phyloP scores from a whole-genome alignment of 306 rosid species.

The Cicer bijugum region DNA sequence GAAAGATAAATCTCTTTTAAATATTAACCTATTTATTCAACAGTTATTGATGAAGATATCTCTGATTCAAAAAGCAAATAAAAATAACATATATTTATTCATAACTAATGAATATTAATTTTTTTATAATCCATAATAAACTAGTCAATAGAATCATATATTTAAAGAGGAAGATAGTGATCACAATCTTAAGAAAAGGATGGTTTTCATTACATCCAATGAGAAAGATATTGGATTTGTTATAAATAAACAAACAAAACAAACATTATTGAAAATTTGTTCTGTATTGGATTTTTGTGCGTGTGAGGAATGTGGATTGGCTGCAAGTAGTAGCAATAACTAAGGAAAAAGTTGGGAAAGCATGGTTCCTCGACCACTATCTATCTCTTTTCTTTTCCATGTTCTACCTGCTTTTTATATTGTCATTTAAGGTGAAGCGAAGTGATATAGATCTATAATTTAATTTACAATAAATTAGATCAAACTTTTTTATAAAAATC shows the following conservation, averaged over 20 bases:
- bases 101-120: no score
- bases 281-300: conserved; percentile 47
- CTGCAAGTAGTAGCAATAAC: conserved; percentile 48
- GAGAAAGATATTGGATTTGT: conserved; percentile 13
- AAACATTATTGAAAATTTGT: conserved; percentile 43
- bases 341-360: conserved; percentile 36
- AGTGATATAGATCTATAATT: no score
- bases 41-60: no score
- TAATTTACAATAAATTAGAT: no score
- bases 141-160: no score
- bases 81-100: no score
- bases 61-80: no score
- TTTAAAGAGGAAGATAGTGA: no score
- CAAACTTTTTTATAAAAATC: no score
- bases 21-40: no score
- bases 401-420: conserved; percentile 32
- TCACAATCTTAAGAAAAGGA: conserved; percentile 44
- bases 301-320: conserved; percentile 44
- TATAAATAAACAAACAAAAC: conserved; percentile 37
- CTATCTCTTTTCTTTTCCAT: conserved; percentile 37
- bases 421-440: neutral
- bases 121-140: no score
- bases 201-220: conserved; percentile 41
- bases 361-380: conserved; percentile 49
- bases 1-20: no score